phyloP scores from a whole-genome alignment of 2,329 filamentous ascomycete genomes.

The Fusarium solani-melongenae region DNA sequence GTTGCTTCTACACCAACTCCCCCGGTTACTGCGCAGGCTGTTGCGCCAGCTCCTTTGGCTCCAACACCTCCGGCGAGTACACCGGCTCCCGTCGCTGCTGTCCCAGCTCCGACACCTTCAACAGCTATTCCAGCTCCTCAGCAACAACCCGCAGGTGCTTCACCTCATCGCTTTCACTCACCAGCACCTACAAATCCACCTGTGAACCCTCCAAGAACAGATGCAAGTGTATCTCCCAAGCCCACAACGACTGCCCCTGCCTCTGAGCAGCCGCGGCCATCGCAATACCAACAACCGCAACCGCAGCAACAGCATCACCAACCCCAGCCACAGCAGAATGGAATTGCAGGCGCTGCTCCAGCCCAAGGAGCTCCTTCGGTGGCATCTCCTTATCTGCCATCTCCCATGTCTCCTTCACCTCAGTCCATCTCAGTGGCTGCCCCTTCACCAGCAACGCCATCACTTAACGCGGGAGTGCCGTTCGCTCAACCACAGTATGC shows the following conservation, averaged over 20 bases:
- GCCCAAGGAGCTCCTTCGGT: slow-evolving; percentile 20
- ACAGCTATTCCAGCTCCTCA: background rate
- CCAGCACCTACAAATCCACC: slow-evolving; percentile 7
- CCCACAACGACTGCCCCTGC: slow-evolving; percentile 18
- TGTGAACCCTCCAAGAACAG: background rate
- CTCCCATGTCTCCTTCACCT: slow-evolving; percentile 19
- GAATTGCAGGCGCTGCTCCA: slow-evolving; percentile 17
- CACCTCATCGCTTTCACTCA: slow-evolving; percentile 40
- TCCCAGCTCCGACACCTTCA: background rate
- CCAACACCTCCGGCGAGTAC: background rate
- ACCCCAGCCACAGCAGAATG: slow-evolving; percentile 3
- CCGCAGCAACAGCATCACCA: background rate
- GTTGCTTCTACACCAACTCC: background rate
- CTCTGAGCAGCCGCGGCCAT: slow-evolving; percentile 10
- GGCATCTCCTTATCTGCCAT: slow-evolving; percentile 19
- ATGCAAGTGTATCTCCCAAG: slow-evolving; percentile 6
- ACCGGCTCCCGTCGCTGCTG: background rate
- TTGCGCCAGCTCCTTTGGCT: background rate
- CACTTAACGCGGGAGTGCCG: slow-evolving; percentile 13
- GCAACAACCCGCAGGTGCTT: slow-evolving; percentile 23
- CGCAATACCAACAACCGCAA: background rate
- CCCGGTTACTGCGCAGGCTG: background rate
- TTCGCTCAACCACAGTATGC: slow-evolving; percentile 36
- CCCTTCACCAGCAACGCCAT: slow-evolving; percentile 20
- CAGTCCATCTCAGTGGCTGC: slow-evolving; percentile 12